Base-by-base conservation (phyloP, 1,139 yeast species). In the Kodamaea sp. region DNA sequence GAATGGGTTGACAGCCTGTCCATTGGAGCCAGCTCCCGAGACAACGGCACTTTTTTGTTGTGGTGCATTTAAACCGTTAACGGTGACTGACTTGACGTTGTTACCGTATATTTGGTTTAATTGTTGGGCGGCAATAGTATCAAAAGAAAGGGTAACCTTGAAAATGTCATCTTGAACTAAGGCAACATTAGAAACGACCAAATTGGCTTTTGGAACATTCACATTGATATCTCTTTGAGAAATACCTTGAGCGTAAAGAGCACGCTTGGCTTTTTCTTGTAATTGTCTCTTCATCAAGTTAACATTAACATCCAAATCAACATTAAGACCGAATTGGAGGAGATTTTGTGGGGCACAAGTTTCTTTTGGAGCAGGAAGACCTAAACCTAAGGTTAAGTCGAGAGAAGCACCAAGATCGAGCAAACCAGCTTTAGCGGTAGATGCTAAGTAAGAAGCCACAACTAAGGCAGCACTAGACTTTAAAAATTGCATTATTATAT, bases 121-220 rank as follows among this genome's bases (percentile, higher is more conserved):
- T 12, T 42, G 40, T 22, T 34, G 34, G 8, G 53, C 44, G 27
- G 40, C 47, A 10, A 46, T 42, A 23, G 50, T 45, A 32, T 38
- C 44, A 31, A 45, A 48, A 31, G 57, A 53, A 42, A 60, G 41
- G 22, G 63, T 57, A 29, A 60, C 65, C 52, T 61, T 55, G 49
- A 51, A 61, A 32, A 60, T 49, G 40, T 53, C 57, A 36, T 48
- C 62, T 35, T 49, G 50, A 12, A 60, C 47, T 44, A 43, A 55
- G 36, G 53, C 53, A 35, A 60, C 62, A 35, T 58, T 57, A 29
- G 56, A 48, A 30, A 62, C 61, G 24, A 54, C 47, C 41, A 62
- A 57, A 24, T 54, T 53, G 33, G 66, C 65, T 46, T 56, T 56
- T 37, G 65, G 65, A 44, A 57, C 54, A 44, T 40, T 44, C 37